A percentile compares a stretch with the other conserved stretches of the same genome.
Conservation (phyloP, 495 filamentous ascomycete species). For the Saxophila tyrrhenica region DNA sequence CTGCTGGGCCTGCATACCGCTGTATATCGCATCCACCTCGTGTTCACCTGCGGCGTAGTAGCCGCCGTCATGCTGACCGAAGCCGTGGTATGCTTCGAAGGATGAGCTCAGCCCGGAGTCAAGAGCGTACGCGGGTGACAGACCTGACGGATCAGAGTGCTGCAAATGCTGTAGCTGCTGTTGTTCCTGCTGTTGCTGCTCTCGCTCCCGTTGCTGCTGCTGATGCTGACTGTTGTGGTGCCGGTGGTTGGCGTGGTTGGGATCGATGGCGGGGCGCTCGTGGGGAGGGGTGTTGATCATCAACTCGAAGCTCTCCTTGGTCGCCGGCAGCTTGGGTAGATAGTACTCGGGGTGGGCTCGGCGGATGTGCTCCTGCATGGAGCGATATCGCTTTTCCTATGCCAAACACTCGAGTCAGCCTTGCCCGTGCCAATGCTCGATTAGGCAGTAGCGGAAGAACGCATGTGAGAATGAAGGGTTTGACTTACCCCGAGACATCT, state of each 20-base stretch:
- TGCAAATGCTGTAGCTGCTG: constrained; percentile 16
- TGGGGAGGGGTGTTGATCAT: constrained; percentile 88
- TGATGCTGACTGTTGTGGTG: constrained; percentile 2
- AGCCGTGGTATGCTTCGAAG: constrained; percentile 21
- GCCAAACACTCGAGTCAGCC: constrained; percentile 15
- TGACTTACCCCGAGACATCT: constrained; percentile 85
- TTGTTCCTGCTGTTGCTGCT: constrained; percentile 25
- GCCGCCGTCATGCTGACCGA: constrained; percentile 26
- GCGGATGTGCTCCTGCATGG: constrained; percentile 98
- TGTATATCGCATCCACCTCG: constrained; percentile 52
- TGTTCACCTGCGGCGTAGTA: constrained; percentile 44
- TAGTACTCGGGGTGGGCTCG: constrained; percentile 96
- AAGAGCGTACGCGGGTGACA: constrained; percentile 18
- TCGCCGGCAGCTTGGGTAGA: constrained; percentile 96
- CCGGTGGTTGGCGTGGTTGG: constrained; percentile 34
- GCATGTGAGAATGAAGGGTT: constrained; percentile 7
- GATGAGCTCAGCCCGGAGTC: constrained; percentile 7
- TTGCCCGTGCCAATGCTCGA: constrained; percentile 6
- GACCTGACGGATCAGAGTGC: constrained; percentile 16
- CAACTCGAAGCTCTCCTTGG: constrained; percentile 91
- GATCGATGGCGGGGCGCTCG: constrained; percentile 42
- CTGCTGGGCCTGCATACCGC: constrained; percentile 37
- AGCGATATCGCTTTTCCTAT: constrained; percentile 94
- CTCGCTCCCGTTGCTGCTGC: neutral
- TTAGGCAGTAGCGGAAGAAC: neutral